A percentile compares a stretch with the other conserved stretches of the same genome.
phyloP scores from a whole-genome alignment of 495 filamentous ascomycete genomes.

The Endocarpon pusillum region DNA sequence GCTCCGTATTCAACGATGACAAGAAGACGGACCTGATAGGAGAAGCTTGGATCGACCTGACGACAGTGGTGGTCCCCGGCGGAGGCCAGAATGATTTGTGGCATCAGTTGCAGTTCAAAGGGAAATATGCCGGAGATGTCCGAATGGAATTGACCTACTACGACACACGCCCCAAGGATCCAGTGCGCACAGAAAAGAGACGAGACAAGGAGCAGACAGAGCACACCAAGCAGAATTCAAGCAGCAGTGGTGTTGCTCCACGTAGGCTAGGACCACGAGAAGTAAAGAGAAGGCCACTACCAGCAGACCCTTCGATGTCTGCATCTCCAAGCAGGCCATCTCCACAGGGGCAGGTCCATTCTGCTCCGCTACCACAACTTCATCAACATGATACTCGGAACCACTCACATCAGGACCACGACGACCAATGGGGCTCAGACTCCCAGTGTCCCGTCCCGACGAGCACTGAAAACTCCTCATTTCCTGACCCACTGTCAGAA shows the following conservation, averaged over 20 bases:
- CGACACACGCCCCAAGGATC: slow-evolving; percentile 66
- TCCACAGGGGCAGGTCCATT: slow-evolving; percentile 17
- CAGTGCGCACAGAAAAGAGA: too few relatives aligned
- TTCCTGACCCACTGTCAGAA: too few relatives aligned
- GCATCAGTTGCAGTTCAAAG: slow-evolving; percentile 71
- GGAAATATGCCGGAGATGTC: slow-evolving; percentile 89
- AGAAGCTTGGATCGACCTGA: slow-evolving; percentile 73
- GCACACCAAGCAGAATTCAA: slow-evolving; percentile 15
- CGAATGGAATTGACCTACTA: slow-evolving; percentile 94
- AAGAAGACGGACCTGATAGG: slow-evolving; percentile 93
- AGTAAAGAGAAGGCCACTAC: slow-evolving; percentile 64
- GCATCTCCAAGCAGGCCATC: too few relatives aligned
- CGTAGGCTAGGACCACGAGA: slow-evolving; percentile 33
- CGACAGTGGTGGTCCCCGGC: slow-evolving; percentile 62
- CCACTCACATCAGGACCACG: not conserved
- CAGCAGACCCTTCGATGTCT: slow-evolving; percentile 53
- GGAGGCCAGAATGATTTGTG: slow-evolving; percentile 87
- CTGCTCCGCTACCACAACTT: slow-evolving; percentile 8
- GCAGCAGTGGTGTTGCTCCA: slow-evolving; percentile 2
- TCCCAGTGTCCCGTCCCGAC: too few relatives aligned
- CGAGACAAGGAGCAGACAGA: too few relatives aligned
- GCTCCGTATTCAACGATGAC: slow-evolving; percentile 94
- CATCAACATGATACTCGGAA: not conserved
- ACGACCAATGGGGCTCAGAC: not conserved
- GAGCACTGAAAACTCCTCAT: too few relatives aligned